Evolutionary conservation across 148 eudicot species (phyloP), one percentile per base, ranked within the genome.

Genomic region (Chenopodium album): DNA sequence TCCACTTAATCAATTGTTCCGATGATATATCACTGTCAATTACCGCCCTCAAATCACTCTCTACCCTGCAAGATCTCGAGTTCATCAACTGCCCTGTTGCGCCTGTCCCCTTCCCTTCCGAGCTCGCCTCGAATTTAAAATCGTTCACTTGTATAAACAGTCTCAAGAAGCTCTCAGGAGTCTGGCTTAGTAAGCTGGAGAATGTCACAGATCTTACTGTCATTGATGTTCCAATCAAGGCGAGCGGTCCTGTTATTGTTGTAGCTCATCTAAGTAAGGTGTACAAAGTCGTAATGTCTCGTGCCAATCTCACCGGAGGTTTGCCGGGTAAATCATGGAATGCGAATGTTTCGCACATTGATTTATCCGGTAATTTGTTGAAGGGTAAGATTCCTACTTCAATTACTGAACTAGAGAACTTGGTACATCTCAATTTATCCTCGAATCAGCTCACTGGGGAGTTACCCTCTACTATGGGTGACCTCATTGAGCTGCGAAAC

Each of bases 251-350:
- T 0, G 2, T 85, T 4, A 84, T 89, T 31, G 81, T 94, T 11
- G 71, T 93, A 4, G 77, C 68, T 20, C 72, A 23, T 81, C 80
- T 92, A 52, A 85, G 84, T 0, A 79, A 76, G 13, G 41, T 90
- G 32, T 77, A 67, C 1, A 81, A 86, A 9, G 66, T 93, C 22
- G 87, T 92, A 0, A 77, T 94, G n/a, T 82, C 93, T 4, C 75
- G 78, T 12, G 66, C 95, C 0, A 90, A 92, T 81, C 93, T 94
- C 54, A 76, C 89, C 3, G 98, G 98, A 0, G 50, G 1, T 68
- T 85, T 94, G 11, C 98, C 98, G 0, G 77, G 41, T 0, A 92
- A 84, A 83, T 85, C 89, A 31, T 92, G 94, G 93, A 91, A 90
- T 41, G 69, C 77, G 0, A 85, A 87, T 20, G 65, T 90, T 17